Evolutionary conservation across 352 stramenopile species (phyloP), one percentile per base, ranked within the genome.

Genomic region (Globisporangium cystogenes): DNA sequence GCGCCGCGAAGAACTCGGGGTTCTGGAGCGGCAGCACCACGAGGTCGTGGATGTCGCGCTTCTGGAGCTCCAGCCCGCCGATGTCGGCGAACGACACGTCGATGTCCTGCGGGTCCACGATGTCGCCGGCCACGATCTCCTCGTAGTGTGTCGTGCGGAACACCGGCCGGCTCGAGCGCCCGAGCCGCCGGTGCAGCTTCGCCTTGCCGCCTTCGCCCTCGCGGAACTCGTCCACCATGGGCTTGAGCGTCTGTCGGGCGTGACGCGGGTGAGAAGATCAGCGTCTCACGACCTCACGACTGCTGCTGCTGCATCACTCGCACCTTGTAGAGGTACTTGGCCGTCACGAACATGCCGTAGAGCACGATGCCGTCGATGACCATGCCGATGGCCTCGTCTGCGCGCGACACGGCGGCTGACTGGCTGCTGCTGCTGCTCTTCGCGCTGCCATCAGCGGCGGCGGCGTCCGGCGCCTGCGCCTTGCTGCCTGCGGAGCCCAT

Each of bases 31-130:
- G 87, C 35, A 98, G 71, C 74, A 99, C 88, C 6, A 98, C 92
- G 27, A 98, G 73, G 59, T 99, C 94, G 62, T 97, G 88, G 56
- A 99, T 95, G 68, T 99, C 95, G 48, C 89, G 77, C 70, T 98
- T 98, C 58, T 98, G 92, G 18, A 91, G 74, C 66, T 98, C 90
- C n/a, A 99, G 74, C 0, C 96, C 96, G 26, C 95, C 96, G 62
- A 99, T 98, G 65, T 98, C 93, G n/a, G 76, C 71, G 75, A 99
- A 99, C 20, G 72, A 76, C 18, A 94, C 83, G 52, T 86, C 68
- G 31, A 99, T 92, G 62, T 98, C 89, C 41, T 88, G 65, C 18
- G 93, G 90, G 70, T 98, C 93, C 40, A 99, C 82, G 18, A 98
- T 92, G 69, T 98, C 91, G 48, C 92, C 82, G 3, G 93, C 92